Base-by-base conservation (phyloP, 176 grass and related monocot genomes). In the Alloteropsis semialata region DNA sequence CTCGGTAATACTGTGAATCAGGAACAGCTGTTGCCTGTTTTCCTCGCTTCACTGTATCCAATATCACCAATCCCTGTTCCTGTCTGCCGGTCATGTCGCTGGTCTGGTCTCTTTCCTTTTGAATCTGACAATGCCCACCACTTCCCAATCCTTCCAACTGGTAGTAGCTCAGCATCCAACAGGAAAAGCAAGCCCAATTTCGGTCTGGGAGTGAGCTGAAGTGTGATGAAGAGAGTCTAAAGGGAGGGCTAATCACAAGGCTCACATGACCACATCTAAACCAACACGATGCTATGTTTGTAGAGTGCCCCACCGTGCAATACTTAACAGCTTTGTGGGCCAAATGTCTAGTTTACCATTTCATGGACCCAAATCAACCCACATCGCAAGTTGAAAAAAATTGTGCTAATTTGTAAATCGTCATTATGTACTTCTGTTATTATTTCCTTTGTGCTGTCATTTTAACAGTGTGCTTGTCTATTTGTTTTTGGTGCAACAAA, bases 401-500 rank as follows among this genome's bases (percentile, higher is more conserved):
- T 80, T 3, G 33, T 53, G 21, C 46, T 29, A 63, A 67, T 59
- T 58, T 45, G 45, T 55, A 16, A 60, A 24, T 37, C 49, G 34
- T 48, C 11, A 37, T 25, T 65, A 82, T 10, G 57, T 27, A 78
- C 43, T 32, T 75, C 28, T 18, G 25, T 29, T 70, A 19, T 36
- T 55, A 72, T 65, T 68, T 76, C 9, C 36, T 76, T 36, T 65
- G 63, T 62, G 38, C 73, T 66, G 59, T 53, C 15, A 62, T 80
- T 69, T 79, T 78, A 82, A 78, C 1, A 18, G 10, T 84, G n/a
- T 60, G 22, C 74, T 34, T 48, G 39, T 87, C 36, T 0, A 3
- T 72, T 75, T 89, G 14, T 69, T 78, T 78, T 75, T 75, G 72
- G 25, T n/a, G n/a, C 65, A 8, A 46, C 69, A 80, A 77, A 76